Percentiles rank a stretch among this genome's conserved stretches.
These are phyloP conservation scores for Protomyces lactucae-debilis DNA, from an alignment of 1,139 yeast species.

Conservation along the genomic window DNA sequence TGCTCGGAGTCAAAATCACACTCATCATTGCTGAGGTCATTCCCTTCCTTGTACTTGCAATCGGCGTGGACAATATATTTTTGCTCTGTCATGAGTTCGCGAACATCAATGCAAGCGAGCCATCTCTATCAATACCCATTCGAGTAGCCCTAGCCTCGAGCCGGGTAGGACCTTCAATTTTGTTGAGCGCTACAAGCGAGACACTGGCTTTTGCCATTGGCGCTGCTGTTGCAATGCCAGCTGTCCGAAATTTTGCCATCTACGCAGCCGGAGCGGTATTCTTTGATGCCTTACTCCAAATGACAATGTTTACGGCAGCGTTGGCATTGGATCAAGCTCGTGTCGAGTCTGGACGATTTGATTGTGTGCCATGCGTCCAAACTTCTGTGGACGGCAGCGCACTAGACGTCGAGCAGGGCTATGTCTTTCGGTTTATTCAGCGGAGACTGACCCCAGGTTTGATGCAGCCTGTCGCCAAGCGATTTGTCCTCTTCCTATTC, in stretches of 20 bases:
- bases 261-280: slow-evolving; percentile 84
- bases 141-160: slow-evolving; percentile 62
- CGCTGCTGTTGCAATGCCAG: slow-evolving; percentile 84
- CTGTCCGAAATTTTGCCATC: slow-evolving; percentile 85
- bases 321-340: slow-evolving; percentile 64
- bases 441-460: slow-evolving; percentile 56
- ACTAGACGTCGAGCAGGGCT: slow-evolving; percentile 13
- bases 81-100: slow-evolving; percentile 75
- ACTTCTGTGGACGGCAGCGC: not conserved
- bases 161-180: slow-evolving; percentile 79
- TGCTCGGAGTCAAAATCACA: slow-evolving; percentile 74
- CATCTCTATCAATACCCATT: slow-evolving; percentile 48
- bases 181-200: slow-evolving; percentile 72
- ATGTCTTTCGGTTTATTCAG: slow-evolving; percentile 39
- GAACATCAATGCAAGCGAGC: slow-evolving; percentile 47
- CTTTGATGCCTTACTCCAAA: slow-evolving; percentile 68
- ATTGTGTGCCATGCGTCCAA: slow-evolving; percentile 45
- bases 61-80: slow-evolving; percentile 92
- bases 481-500: slow-evolving; percentile 53
- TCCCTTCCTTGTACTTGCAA: slow-evolving; percentile 87
- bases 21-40: slow-evolving; percentile 93
- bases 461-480: slow-evolving; percentile 47
- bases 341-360: slow-evolving; percentile 55
- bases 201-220: slow-evolving; percentile 74
- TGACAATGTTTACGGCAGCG: slow-evolving; percentile 74